Percentiles rank a stretch among this genome's conserved stretches.
Conservation (phyloP, 1,139 yeast genomes). For the Hemisphaericaspora xylanilytica region DNA sequence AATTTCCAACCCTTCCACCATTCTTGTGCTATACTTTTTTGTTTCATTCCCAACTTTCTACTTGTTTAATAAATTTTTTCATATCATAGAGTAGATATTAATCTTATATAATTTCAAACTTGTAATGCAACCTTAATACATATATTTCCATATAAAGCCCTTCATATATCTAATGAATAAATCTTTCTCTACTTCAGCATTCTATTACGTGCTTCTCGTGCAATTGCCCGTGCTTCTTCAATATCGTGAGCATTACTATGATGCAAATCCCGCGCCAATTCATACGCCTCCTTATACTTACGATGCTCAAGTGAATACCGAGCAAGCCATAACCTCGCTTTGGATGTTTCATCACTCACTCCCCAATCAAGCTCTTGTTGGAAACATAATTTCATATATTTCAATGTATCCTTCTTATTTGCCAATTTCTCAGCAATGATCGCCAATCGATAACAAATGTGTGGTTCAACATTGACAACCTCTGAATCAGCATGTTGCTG, state of each 20-base stretch:
- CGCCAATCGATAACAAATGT: constrained; percentile 68
- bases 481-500: constrained; percentile 15
- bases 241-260: constrained; percentile 81
- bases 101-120: neutral
- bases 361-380: constrained; percentile 68
- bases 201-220: constrained; percentile 63
- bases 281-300: constrained; percentile 68
- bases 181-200: constrained; percentile 20
- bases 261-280: constrained; percentile 69
- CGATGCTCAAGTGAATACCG: constrained; percentile 56
- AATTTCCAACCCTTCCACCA: neutral
- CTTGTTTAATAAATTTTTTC: neutral
- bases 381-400: constrained; percentile 71
- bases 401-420: constrained; percentile 53
- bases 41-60: neutral
- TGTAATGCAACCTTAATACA: too few species aligned
- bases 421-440: constrained; percentile 57
- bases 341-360: constrained; percentile 71
- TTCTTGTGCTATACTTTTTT: constrained; percentile 1
- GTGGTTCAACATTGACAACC: constrained; percentile 36
- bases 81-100: neutral
- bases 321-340: constrained; percentile 88
- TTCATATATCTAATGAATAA: too few species aligned
- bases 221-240: constrained; percentile 84
- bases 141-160: too few species aligned